These are phyloP conservation scores for Zychaea mexicana DNA, from an alignment of 371 early-diverging fungal species.

Conservation along the genomic window DNA sequence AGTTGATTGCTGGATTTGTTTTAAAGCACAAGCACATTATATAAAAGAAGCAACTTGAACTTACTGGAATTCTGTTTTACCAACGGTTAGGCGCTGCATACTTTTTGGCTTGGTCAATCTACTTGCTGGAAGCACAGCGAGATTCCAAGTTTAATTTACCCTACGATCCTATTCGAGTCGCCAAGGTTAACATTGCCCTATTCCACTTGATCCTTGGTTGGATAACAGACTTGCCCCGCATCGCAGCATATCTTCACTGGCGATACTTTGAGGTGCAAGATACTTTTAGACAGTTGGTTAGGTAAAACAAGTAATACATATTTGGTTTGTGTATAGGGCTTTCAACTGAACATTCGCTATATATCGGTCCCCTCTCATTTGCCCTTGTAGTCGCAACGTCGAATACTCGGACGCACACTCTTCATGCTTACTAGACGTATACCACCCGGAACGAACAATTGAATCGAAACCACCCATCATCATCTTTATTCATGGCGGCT, in stretches of 20 bases:
- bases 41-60: not conserved
- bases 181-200: slow-evolving; percentile 42
- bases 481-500: slow-evolving; percentile 77
- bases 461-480: slow-evolving; percentile 53
- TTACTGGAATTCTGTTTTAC: not conserved
- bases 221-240: slow-evolving; percentile 37
- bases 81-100: slow-evolving; percentile 43
- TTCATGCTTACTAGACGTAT: slow-evolving; percentile 36
- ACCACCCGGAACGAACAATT: slow-evolving; percentile 23
- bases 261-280: slow-evolving; percentile 38
- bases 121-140: slow-evolving; percentile 38
- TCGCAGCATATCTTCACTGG: slow-evolving; percentile 41
- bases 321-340: no score
- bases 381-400: slow-evolving; percentile 37
- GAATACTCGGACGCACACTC: slow-evolving; percentile 25
- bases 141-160: slow-evolving; percentile 45
- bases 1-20: not conserved
- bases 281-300: slow-evolving; percentile 39
- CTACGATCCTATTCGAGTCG: slow-evolving; percentile 38
- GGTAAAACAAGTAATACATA: slow-evolving; percentile 23
- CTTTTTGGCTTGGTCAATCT: slow-evolving; percentile 53
- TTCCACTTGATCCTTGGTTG: slow-evolving; percentile 26
- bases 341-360: no score
- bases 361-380: no score
- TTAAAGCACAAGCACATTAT: not conserved